These are phyloP conservation scores for Penicillium glabrum DNA, from an alignment of 2,329 filamentous ascomycete genomes.

Conservation along the genomic window DNA sequence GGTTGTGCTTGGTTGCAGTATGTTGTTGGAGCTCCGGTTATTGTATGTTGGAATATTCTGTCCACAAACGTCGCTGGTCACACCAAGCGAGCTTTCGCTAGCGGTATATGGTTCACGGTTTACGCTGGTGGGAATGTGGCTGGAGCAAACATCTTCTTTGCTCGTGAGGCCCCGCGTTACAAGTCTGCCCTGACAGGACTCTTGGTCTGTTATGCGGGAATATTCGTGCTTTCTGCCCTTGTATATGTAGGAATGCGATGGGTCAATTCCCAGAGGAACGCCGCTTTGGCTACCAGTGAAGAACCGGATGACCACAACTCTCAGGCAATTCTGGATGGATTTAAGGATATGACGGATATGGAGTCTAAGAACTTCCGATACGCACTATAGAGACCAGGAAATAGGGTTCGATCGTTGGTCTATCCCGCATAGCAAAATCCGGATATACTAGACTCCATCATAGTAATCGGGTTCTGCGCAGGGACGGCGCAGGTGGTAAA, in stretches of 20 bases:
- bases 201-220: slow-evolving; percentile 45
- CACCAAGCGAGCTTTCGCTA: slow-evolving; percentile 52
- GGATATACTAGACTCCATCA: too few relatives aligned
- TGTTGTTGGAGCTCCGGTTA: slow-evolving; percentile 51
- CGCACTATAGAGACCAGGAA: slow-evolving; percentile 18
- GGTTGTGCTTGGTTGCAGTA: slow-evolving; percentile 57
- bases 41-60: slow-evolving; percentile 54
- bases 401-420: too few relatives aligned
- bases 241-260: slow-evolving; percentile 15
- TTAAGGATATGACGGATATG: slow-evolving; percentile 39
- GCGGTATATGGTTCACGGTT: slow-evolving; percentile 52
- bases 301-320: slow-evolving; percentile 13
- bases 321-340: slow-evolving; percentile 32
- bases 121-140: slow-evolving; percentile 51
- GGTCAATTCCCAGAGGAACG: neutral
- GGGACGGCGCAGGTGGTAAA: too few relatives aligned
- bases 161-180: slow-evolving; percentile 46
- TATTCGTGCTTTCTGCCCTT: slow-evolving; percentile 35
- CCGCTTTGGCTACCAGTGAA: neutral
- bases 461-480: too few relatives aligned
- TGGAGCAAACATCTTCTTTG: slow-evolving; percentile 50
- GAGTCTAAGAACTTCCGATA: slow-evolving; percentile 38
- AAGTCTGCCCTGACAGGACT: slow-evolving; percentile 46
- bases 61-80: slow-evolving; percentile 51
- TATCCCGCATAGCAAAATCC: too few relatives aligned